phyloP scores from a whole-genome alignment of 768 basidiomycete species.

The Suillus sp. region DNA sequence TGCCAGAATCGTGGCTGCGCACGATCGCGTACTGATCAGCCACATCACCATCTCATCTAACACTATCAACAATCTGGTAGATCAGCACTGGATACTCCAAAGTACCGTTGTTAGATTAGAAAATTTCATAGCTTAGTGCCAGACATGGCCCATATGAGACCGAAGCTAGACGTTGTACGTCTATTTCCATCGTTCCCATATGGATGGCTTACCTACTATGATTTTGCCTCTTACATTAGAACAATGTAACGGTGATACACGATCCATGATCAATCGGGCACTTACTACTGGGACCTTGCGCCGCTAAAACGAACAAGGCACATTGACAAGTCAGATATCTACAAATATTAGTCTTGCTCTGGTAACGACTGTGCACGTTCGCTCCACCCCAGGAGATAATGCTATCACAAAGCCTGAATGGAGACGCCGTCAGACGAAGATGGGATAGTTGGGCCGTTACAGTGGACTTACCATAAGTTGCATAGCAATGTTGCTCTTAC shows the following conservation, averaged over 20 bases:
- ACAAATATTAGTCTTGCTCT: neutral
- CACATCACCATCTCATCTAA: neutral
- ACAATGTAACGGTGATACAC: neutral
- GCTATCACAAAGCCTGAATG: neutral
- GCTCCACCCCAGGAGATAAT: neutral
- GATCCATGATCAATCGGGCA: no score
- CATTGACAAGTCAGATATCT: neutral
- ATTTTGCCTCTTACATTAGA: neutral
- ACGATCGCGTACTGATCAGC: neutral
- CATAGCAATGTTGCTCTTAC: slow-evolving; percentile 28
- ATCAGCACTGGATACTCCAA: neutral
- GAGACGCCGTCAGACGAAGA: neutral
- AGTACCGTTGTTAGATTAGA: neutral
- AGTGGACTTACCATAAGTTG: neutral
- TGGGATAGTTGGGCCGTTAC: neutral
- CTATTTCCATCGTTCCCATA: neutral
- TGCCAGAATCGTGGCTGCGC: neutral
- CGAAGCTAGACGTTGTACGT: neutral
- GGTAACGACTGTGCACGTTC: neutral
- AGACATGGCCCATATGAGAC: neutral
- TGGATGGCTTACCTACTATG: neutral
- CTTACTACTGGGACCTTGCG: neutral
- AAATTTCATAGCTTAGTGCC: neutral
- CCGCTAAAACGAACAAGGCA: neutral
- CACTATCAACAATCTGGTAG: slow-evolving; percentile 1